Conservation (phyloP, 768 basidiomycete species). For the Suillus placidus region DNA sequence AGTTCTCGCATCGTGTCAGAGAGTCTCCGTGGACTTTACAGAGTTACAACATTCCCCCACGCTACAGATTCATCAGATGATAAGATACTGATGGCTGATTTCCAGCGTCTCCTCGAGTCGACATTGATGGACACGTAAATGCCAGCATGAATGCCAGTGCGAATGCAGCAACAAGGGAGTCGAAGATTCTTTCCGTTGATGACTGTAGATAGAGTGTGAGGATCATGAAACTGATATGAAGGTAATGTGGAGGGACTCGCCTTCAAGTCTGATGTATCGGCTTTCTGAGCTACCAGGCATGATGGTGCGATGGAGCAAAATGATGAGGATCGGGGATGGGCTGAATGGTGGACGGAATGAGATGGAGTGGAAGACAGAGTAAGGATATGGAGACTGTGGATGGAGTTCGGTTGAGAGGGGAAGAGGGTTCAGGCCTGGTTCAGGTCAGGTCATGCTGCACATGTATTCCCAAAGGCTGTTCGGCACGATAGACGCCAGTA, state of each 20-base stretch:
- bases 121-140: neutral
- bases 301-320: neutral
- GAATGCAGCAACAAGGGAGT: no score
- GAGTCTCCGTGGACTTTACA: neutral
- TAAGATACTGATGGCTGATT: neutral
- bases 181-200: neutral
- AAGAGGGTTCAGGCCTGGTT: no score
- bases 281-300: neutral
- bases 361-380: no score
- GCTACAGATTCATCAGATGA: neutral
- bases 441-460: no score
- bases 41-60: neutral
- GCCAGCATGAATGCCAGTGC: neutral
- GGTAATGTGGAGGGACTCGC: neutral
- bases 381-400: neutral
- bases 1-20: neutral
- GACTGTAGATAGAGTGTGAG: neutral
- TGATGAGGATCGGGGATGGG: neutral
- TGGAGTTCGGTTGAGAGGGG: neutral
- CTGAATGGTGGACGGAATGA: neutral
- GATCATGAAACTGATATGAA: neutral
- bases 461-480: no score
- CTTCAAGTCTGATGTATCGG: neutral
- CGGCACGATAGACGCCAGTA: no score
- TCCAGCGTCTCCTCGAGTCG: neutral